phyloP scores from a whole-genome alignment of 2,329 filamentous ascomycete species.

The Xylariaceae sp. region DNA sequence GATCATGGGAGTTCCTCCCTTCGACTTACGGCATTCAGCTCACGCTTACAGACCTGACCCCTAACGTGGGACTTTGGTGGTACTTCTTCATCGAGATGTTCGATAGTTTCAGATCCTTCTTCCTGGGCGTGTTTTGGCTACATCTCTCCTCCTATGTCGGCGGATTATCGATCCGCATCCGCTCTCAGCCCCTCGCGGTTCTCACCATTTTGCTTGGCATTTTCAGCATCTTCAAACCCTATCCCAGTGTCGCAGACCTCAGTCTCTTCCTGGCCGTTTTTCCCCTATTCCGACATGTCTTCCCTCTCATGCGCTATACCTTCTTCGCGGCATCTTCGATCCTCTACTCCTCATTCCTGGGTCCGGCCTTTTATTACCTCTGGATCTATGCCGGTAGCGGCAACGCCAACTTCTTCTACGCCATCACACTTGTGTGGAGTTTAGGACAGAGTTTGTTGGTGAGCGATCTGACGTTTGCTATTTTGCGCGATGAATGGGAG shows the following conservation, averaged over 20 bases:
- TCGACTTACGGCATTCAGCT: conserved; percentile 93
- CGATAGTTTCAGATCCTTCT: conserved; percentile 94
- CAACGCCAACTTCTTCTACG: conserved; percentile 99
- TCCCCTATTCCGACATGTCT: conserved; percentile 83
- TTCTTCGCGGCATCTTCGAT: conserved; percentile 80
- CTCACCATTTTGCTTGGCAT: conserved; percentile 80
- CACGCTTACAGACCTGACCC: conserved; percentile 83
- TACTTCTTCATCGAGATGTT: conserved; percentile 99
- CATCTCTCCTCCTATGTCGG: conserved; percentile 87
- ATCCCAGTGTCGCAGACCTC: conserved; percentile 87
- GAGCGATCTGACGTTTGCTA: conserved; percentile 81
- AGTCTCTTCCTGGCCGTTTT: conserved; percentile 79
- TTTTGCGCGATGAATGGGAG: conserved; percentile 90
- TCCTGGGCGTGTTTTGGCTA: conserved; percentile 96
- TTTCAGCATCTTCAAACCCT: conserved; percentile 94
- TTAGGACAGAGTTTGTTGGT: conserved; percentile 81
- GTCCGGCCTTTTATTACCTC: conserved; percentile 91
- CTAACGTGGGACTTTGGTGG: conserved; percentile 97
- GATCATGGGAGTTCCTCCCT: conserved; percentile 80
- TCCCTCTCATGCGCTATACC: conserved; percentile 88
- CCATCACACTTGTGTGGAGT: conserved; percentile 98
- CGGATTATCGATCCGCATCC: conserved; percentile 75
- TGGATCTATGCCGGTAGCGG: conserved; percentile 98
- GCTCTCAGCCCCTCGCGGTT: conserved; percentile 80
- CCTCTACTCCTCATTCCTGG: conserved; percentile 81